Evolutionary conservation across 1,139 yeast genomes (phyloP).

Genomic region (Hansenula anomala): DNA sequence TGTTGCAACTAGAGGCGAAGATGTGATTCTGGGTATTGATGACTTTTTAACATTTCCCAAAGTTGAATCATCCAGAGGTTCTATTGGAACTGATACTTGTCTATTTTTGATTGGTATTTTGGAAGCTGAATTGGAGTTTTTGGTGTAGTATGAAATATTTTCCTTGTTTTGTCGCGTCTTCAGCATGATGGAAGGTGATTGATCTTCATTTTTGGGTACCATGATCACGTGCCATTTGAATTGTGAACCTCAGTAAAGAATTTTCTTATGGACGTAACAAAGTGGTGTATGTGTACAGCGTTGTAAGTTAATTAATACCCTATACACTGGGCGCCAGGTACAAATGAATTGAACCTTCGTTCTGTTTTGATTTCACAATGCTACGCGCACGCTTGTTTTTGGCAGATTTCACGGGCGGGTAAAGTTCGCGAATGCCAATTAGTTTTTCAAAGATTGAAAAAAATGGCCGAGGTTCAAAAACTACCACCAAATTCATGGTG

Average conservation of each 20-base stretch:
- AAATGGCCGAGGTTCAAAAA: not conserved
- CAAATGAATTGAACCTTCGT: too few relatives aligned
- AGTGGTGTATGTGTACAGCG: too few relatives aligned
- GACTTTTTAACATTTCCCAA: slow-evolving; percentile 11
- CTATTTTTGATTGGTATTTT: slow-evolving; percentile 16
- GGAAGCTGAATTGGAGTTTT: slow-evolving; percentile 5
- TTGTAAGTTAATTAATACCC: too few relatives aligned
- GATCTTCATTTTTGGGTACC: not conserved
- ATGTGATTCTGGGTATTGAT: slow-evolving; percentile 16
- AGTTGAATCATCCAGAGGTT: slow-evolving; percentile 9
- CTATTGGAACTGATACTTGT: slow-evolving; percentile 16
- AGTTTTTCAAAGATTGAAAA: too few relatives aligned
- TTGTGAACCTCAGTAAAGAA: not conserved
- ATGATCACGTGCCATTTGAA: not conserved
- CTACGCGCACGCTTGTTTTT: not conserved
- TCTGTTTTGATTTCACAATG: slow-evolving; percentile 1
- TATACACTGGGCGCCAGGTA: too few relatives aligned
- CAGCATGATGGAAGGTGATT: not conserved
- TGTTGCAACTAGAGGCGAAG: slow-evolving; percentile 10
- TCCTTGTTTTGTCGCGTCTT: slow-evolving; percentile 1
- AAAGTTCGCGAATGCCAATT: not conserved
- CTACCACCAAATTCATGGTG: too few relatives aligned
- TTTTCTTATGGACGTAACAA: too few relatives aligned
- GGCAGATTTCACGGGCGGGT: not conserved
- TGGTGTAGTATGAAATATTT: slow-evolving; percentile 5